A percentile compares a stretch with the other conserved stretches of the same genome.
Evolutionary conservation across 2,329 filamentous ascomycete genomes (phyloP).

Genomic region (Aspergillus quadricinctus): DNA sequence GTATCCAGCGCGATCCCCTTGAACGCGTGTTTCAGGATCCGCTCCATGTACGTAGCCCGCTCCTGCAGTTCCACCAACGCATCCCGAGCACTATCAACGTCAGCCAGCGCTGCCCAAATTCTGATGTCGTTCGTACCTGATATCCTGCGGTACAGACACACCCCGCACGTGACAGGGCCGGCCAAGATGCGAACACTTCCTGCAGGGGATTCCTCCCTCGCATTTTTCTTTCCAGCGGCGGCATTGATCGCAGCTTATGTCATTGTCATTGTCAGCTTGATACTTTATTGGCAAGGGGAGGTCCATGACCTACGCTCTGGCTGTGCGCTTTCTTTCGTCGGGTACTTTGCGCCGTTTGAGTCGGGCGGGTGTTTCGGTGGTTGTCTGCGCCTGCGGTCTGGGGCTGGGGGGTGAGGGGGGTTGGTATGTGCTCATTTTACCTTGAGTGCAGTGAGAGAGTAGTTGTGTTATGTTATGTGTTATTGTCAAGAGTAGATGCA

Average conservation of each 20-base stretch:
- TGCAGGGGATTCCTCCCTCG: constrained; percentile 15
- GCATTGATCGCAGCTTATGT: constrained; percentile 12
- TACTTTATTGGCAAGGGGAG: background rate
- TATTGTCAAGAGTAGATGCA: too few relatives aligned
- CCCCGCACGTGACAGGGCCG: constrained; percentile 4
- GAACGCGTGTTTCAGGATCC: constrained; percentile 6
- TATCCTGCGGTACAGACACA: background rate
- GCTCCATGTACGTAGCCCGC: constrained; percentile 10
- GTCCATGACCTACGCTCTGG: constrained; percentile 7
- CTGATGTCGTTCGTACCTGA: background rate
- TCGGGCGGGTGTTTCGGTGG: background rate
- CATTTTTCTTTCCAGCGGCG: constrained; percentile 17
- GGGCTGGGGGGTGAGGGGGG: background rate
- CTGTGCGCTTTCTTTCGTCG: constrained; percentile 1
- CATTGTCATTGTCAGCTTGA: background rate
- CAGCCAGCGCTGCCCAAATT: too few relatives aligned
- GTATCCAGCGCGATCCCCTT: constrained; percentile 6
- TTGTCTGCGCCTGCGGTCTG: background rate
- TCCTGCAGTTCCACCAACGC: constrained; percentile 3
- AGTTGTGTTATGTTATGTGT: too few relatives aligned
- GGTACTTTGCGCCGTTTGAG: background rate
- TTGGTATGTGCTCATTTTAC: background rate
- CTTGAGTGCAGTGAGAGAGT: background rate
- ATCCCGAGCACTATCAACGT: background rate
- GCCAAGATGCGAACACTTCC: constrained; percentile 10